Evolutionary conservation across 441 rosid genomes (phyloP), one percentile per base, ranked within the genome.

Genomic region (Monsonia emarginata): DNA sequence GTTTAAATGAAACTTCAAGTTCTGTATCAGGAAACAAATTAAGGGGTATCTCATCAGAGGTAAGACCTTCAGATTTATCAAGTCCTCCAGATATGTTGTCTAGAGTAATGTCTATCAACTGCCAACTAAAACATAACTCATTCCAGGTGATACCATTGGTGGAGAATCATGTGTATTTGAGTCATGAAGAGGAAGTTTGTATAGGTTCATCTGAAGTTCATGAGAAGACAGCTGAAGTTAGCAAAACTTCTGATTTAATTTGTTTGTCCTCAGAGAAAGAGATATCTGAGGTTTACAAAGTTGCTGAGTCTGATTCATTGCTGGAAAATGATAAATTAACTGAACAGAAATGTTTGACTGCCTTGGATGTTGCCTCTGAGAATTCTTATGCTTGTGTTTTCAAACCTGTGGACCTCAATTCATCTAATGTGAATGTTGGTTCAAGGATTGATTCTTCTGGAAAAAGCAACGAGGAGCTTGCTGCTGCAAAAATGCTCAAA

Each of bases 141-240:
- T 63, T 64, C 28, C 42, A 18, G 42, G 74, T 68, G 61, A 74
- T 65, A 68, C 69, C 44, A 46, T 61, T 68, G 63, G 66, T 9
- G 27, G 75, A 72, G 64, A 78, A 76, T 66, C 75, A 48, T 54
- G 67, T 40, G 61, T 63, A 62, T 63, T 67, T 71, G 28, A 63
- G 67, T 22, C 69, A 70, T 60, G 81, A 72, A 65, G 61, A 38
- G 68, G 69, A 74, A 48, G 25, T 65, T 56, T 58, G 60, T 60
- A 62, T 24, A 31, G 72, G 67, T 71, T 69, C 73, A 44, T 76
- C 59, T 61, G 79, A 78, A 72, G 77, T 66, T 66, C 69, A 27
- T 65, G 25, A 66, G 38, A 69, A 68, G 46, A 69, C 66, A 71
- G 75, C 22, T 65, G 66, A 31, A 73, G 75, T 58, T 10, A 63